Percentiles rank a stretch among this genome's conserved stretches.
phyloP scores from a whole-genome alignment of 1,284 basidiomycete species.

The Ceratobasidium papillatum region DNA sequence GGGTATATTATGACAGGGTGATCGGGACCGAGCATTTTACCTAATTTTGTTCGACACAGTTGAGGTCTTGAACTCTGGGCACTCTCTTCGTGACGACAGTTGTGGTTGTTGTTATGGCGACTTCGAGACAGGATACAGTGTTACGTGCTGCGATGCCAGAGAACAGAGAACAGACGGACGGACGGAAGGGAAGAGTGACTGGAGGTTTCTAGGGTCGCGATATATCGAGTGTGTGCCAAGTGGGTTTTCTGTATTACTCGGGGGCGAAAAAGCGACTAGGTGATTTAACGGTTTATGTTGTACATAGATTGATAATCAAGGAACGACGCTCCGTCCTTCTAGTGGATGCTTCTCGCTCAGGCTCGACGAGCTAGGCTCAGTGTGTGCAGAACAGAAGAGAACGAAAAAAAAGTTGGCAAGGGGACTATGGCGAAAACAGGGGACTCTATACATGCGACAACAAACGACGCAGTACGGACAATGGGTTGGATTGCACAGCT shows the following conservation, averaged over 20 bases:
- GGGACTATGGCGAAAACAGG: neutral
- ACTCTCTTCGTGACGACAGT: too few species aligned
- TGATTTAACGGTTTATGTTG: too few species aligned
- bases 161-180: neutral
- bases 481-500: neutral
- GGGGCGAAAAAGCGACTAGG: too few species aligned
- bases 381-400: neutral
- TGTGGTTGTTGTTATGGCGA: neutral
- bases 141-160: too few species aligned
- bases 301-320: constrained; percentile 11
- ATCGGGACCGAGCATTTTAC: neutral
- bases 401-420: constrained; percentile 12
- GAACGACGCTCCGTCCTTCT: neutral
- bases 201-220: too few species aligned
- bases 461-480: neutral
- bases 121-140: too few species aligned
- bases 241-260: too few species aligned
- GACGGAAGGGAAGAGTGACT: too few species aligned
- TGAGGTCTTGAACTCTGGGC: too few species aligned
- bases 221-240: too few species aligned
- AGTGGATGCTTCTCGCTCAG: constrained; percentile 4
- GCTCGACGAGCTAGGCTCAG: neutral
- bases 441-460: neutral
- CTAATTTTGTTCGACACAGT: too few species aligned
- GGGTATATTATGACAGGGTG: neutral